These are phyloP conservation scores for Metroxylon sagu DNA, from an alignment of 176 grass and related monocot species.

Conservation along the genomic window DNA sequence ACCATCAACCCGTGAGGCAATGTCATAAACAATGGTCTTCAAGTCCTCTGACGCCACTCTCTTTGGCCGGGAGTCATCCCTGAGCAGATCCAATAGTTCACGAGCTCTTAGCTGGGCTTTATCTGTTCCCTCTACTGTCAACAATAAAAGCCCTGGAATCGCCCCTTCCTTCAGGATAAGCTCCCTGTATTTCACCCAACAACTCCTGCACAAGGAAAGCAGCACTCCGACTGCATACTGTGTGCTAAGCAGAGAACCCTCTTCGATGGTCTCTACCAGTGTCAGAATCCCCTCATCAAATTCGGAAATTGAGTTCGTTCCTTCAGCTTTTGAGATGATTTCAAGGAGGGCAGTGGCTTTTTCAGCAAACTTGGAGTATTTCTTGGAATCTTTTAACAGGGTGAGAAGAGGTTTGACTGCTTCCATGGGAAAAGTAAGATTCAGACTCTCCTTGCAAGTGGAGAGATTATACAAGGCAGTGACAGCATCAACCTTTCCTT, in stretches of 20 bases:
- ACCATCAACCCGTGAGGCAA: conserved; percentile 15
- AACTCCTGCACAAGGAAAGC: conserved; percentile 17
- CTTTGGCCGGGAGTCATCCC: conserved; percentile 8
- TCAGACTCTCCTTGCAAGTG: conserved; percentile 4
- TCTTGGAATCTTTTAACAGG: conserved; percentile 19
- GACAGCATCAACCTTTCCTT: conserved; percentile 24
- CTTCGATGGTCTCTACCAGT: conserved; percentile 18
- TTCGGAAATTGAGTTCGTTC: conserved; percentile 8
- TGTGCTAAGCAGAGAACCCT: conserved; percentile 14
- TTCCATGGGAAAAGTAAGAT: conserved; percentile 6
- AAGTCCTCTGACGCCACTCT: conserved; percentile 8
- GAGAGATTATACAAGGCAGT: conserved; percentile 23
- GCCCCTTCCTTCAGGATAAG: conserved; percentile 17
- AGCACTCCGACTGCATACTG: conserved; percentile 21
- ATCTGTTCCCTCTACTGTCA: conserved; percentile 15
- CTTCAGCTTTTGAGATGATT: conserved; percentile 14
- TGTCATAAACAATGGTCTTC: conserved; percentile 11
- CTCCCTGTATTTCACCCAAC: background rate
- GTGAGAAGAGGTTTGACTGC: conserved; percentile 20
- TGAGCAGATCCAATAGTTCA: conserved; percentile 18
- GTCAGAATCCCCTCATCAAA: conserved; percentile 16
- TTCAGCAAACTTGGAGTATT: conserved; percentile 22
- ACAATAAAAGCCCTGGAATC: conserved; percentile 19
- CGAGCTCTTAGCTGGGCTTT: conserved; percentile 10
- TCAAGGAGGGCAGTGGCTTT: conserved; percentile 18